A percentile compares a stretch with the other conserved stretches of the same genome.
These are phyloP conservation scores for Aegilops longissima DNA, from an alignment of 176 grass and related monocot genomes.

Conservation along the genomic window DNA sequence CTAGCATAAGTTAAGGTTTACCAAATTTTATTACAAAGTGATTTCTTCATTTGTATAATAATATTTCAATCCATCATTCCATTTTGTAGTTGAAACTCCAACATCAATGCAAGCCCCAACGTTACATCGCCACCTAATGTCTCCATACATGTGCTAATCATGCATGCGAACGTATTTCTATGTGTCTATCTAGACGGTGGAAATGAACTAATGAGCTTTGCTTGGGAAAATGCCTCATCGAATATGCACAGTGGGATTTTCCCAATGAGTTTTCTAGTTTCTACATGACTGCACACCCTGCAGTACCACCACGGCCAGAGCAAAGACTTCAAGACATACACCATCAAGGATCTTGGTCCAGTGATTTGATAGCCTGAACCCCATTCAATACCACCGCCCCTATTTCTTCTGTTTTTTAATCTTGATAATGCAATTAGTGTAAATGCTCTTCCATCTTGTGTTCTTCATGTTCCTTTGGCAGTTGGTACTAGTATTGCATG, in stretches of 20 bases:
- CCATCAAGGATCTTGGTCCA: background rate
- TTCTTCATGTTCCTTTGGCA: background rate
- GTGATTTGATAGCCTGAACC: background rate
- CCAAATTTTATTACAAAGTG: background rate
- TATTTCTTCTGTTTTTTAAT: background rate
- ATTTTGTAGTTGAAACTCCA: background rate
- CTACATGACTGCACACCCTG: background rate
- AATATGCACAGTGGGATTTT: background rate
- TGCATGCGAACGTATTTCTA: background rate
- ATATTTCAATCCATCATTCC: background rate
- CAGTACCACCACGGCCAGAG: background rate
- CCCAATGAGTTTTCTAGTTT: background rate
- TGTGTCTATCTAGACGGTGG: background rate
- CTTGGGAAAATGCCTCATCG: background rate
- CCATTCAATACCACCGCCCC: background rate
- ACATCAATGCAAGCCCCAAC: background rate
- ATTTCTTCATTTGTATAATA: background rate
- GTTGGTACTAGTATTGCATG: background rate
- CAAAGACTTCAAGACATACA: background rate
- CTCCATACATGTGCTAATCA: background rate
- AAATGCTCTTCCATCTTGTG: background rate
- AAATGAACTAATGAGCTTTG: background rate
- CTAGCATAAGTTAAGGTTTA: background rate
- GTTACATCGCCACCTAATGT: background rate
- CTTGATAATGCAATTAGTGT: background rate